Base-by-base conservation (phyloP, 805 yeast genomes). In the Ogataea nonfermentans region DNA sequence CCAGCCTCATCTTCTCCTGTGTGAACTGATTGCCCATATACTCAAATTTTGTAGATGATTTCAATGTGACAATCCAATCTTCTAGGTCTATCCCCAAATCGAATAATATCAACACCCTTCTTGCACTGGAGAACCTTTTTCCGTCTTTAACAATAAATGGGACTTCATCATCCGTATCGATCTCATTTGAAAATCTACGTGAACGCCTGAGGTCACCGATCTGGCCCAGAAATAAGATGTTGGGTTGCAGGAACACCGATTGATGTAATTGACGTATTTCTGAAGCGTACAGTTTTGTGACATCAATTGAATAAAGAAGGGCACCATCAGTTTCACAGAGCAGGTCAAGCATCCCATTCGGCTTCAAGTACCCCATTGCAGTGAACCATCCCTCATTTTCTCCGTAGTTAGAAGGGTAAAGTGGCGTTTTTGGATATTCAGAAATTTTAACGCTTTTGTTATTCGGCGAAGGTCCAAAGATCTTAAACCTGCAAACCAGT, bases 51-150 rank as follows among this genome's bases (percentile, higher is more conserved):
- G 87, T 72, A 51, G 81, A 79, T 10, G 84, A 78, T 31, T 71
- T 73, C 42, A 84, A 60, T 0, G 86, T 81, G 9, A 84, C 84
- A 45, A 74, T 68, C 90, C 93, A 84, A 55, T 82, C 89, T 53
- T 83, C 90, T 29, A 83, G 65, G 57, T 83, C 90, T 15, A 79
- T 77, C 49, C 76, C 77, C 28, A 79, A 63, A 2, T 86, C 84
- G 46, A 84, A 84, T 47, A 75, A 78, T 34, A 84, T 63, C 15
- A 81, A 61, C 3, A 80, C 65, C 35, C 82, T 37, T 26, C 37
- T 41, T 9, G 49, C 35, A 12, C 35, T 24, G 8, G 42, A 17
- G 23, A 37, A 30, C 28, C 47, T 37, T 25, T 44, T 50, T 24
- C 37, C 32, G 32, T 41, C 20, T 31, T 31, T 35, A 29, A 31